Evolutionary conservation across 495 filamentous ascomycete species (phyloP).

Genomic region (Evernia prunastri): DNA sequence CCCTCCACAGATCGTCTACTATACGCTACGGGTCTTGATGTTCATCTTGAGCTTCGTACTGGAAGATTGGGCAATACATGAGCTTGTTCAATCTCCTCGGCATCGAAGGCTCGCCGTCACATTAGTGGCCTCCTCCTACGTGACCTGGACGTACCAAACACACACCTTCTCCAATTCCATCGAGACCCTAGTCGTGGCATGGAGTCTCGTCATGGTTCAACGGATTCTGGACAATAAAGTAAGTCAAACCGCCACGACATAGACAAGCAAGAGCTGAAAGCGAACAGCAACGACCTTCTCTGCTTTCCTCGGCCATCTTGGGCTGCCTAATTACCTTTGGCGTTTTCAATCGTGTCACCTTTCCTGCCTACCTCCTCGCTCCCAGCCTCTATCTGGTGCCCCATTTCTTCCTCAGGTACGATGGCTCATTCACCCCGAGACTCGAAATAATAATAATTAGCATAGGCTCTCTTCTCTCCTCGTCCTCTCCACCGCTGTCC

Average conservation of each 20-base stretch:
- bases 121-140: conserved; percentile 88
- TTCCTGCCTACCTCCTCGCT: conserved; percentile 81
- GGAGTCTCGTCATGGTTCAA: conserved; percentile 84
- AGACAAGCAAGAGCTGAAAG: neutral
- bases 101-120: conserved; percentile 67
- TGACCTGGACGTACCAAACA: conserved; percentile 97
- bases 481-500: conserved; percentile 51
- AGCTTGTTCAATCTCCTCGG: conserved; percentile 68
- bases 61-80: conserved; percentile 95
- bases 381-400: conserved; percentile 75
- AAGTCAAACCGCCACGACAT: conserved; percentile 22
- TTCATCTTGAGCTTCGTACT: conserved; percentile 90
- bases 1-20: conserved; percentile 70
- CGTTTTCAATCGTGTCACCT: conserved; percentile 92
- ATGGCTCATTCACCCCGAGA: conserved; percentile 14
- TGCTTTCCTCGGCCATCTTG: conserved; percentile 67
- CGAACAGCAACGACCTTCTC: conserved; percentile 59
- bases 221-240: conserved; percentile 75
- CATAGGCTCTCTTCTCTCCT: conserved; percentile 62
- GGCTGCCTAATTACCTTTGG: conserved; percentile 77
- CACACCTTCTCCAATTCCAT: conserved; percentile 98
- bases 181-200: conserved; percentile 84
- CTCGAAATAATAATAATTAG: conserved; percentile 17
- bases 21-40: conserved; percentile 79
- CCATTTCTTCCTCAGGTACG: conserved; percentile 75